Base-by-base conservation (phyloP, 495 filamentous ascomycete species). In the Hypoxylon fragiforme region DNA sequence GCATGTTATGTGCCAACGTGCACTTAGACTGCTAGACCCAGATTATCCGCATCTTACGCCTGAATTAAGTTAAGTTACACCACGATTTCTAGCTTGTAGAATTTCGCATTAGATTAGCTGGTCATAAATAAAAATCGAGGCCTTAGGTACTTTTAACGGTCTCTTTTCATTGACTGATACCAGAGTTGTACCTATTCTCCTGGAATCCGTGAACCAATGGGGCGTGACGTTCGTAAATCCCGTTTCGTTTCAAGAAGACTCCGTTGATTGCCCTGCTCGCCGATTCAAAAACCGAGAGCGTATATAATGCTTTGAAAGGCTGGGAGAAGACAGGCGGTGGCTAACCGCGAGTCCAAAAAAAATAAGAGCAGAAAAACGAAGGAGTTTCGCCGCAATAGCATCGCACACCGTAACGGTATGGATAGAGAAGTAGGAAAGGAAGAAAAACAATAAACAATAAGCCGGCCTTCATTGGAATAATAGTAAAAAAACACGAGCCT, bases 221-320 rank as follows among this genome's bases (percentile, higher is more conserved):
- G 51, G 55, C 64, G 57, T 67, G 53, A 67, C 61, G 50, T 64
- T 67, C 64, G 64, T 67, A 55, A 66, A 54, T 60, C 50, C 57
- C 54, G 47, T 44, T n/a, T 64, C 50, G 34, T 52, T 36, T 52
- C 52, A 53, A 53, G 35, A 54, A 54, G 26, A 50, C 39, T 45
- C 49, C 57, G 21, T 54, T 19, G 50, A 43, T 53, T 36, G 31
- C 43, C 48, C 49, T 26, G 37, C 24, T 40, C 44, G 50, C 57
- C 41, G 14, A 28, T 39, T 54, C 45, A 42, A 45, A n/a, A 28
- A 28, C 24, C 20, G 38, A 38, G 7, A 19, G 32, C 31, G 45
- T 51, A 57, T 60, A 54, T 55, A 47, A 18, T 46, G 35, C 20
- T 50, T 30, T 30, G 44, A 37, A 50, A 45, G 40, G 54, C 20